Evolutionary conservation across 176 grass and related monocot genomes (phyloP).

Genomic region (Raddia distichophylla): DNA sequence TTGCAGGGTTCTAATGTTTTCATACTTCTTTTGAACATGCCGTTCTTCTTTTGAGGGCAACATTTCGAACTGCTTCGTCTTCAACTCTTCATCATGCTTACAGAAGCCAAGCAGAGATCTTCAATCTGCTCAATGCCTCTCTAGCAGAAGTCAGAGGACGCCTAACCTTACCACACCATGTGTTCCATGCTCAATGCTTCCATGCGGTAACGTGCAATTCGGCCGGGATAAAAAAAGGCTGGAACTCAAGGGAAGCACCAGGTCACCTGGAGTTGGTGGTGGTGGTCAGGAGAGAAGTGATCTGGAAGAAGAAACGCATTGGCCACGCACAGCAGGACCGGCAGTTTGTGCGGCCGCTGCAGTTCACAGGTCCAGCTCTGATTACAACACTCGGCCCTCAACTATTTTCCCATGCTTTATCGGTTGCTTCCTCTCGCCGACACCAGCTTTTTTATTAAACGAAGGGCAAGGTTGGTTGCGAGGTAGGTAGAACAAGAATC

Average conservation of each 20-base stretch:
- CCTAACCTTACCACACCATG: not conserved
- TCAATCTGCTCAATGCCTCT: not conserved
- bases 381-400: conserved; percentile 2
- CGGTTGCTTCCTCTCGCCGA: conserved; percentile 61
- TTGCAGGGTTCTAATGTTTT: no score
- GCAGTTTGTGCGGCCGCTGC: conserved; percentile 34
- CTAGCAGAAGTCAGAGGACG: not conserved
- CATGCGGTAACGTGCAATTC: not conserved
- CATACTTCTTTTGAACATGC: no score
- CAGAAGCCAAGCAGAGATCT: not conserved
- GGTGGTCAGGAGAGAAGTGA: not conserved
- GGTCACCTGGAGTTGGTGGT: not conserved
- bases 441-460: conserved; percentile 42
- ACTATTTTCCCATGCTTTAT: not conserved
- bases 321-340: not conserved
- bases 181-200: conserved; percentile 4
- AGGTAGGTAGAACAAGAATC: conserved; percentile 47
- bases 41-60: no score
- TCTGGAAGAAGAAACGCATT: not conserved
- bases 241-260: not conserved
- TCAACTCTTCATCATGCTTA: not conserved
- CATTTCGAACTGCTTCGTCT: no score
- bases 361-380: conserved; percentile 49
- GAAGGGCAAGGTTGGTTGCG: conserved; percentile 22
- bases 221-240: not conserved